Percentiles rank a stretch among this genome's conserved stretches.
These are phyloP conservation scores for Abortiporus biennis DNA, from an alignment of 1,284 basidiomycete genomes.

Conservation along the genomic window DNA sequence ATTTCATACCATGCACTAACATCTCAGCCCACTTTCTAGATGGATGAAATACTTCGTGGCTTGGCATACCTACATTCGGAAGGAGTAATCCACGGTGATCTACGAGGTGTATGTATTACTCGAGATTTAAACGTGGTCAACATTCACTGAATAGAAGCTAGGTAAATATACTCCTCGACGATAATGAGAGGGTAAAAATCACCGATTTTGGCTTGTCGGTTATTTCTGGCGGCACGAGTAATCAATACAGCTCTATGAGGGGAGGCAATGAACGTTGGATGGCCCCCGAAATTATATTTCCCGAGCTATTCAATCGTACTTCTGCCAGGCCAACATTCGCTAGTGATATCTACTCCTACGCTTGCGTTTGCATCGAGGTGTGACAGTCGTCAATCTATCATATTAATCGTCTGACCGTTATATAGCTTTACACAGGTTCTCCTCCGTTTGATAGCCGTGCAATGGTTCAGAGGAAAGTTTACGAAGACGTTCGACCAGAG, in stretches of 20 bases:
- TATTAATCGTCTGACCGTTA: no score
- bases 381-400: no score
- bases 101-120: no score
- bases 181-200: background rate
- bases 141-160: no score
- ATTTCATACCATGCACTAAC: background rate
- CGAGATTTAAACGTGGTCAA: no score
- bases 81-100: constrained; percentile 7
- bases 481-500: no score
- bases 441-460: no score
- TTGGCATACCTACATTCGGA: constrained; percentile 4
- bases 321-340: constrained; percentile 3
- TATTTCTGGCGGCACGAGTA: background rate
- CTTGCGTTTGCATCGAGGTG: background rate
- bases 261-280: constrained; percentile 1
- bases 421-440: no score
- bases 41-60: no score
- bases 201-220: constrained; percentile 5
- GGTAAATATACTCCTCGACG: constrained; percentile 10
- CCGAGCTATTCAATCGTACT: background rate
- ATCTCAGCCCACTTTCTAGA: no score
- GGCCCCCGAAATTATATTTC: constrained; percentile 5
- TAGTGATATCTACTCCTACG: constrained; percentile 5
- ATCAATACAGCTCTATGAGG: background rate
- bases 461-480: no score